Evolutionary conservation across 257 asterid genomes (phyloP).

Genomic region (Buddleja alternifolia): DNA sequence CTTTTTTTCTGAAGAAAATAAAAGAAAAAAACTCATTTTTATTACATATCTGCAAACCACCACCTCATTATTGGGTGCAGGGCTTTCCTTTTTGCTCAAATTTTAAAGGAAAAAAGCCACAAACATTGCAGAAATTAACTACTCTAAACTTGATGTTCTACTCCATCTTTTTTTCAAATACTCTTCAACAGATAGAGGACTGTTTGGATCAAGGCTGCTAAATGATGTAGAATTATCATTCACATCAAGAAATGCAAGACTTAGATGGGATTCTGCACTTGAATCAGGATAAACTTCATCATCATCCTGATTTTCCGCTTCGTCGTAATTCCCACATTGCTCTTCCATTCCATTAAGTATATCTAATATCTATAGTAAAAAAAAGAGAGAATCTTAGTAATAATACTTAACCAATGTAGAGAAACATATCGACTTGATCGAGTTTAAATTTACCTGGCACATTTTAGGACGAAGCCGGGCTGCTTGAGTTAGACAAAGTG

Average conservation of each 20-base stretch:
- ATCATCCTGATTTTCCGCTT: conserved; percentile 46
- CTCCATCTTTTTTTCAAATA: conserved; percentile 75
- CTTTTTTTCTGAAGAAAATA: background rate
- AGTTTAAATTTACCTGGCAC: conserved; percentile 52
- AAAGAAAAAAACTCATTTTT: conserved; percentile 4
- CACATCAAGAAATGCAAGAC: conserved; percentile 75
- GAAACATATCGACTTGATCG: background rate
- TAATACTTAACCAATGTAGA: background rate
- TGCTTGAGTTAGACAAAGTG: conserved; percentile 80
- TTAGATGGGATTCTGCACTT: conserved; percentile 76
- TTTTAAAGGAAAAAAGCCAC: conserved; percentile 35
- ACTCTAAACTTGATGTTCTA: conserved; percentile 71
- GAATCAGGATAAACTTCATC: conserved; percentile 94
- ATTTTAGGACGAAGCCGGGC: conserved; percentile 84
- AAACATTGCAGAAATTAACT: conserved; percentile 7
- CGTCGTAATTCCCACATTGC: conserved; percentile 23
- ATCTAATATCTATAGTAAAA: conserved; percentile 49
- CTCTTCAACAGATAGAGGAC: conserved; percentile 75
- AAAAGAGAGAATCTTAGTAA: background rate
- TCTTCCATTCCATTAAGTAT: conserved; percentile 59
- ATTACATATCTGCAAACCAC: conserved; percentile 36
- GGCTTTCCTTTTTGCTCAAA: conserved; percentile 28
- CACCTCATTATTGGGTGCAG: conserved; percentile 70
- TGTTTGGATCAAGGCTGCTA: conserved; percentile 74
- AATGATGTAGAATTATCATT: conserved; percentile 60